These are phyloP conservation scores for Pyrus hybrid DNA, from an alignment of 331 rosid genomes.

Conservation along the genomic window DNA sequence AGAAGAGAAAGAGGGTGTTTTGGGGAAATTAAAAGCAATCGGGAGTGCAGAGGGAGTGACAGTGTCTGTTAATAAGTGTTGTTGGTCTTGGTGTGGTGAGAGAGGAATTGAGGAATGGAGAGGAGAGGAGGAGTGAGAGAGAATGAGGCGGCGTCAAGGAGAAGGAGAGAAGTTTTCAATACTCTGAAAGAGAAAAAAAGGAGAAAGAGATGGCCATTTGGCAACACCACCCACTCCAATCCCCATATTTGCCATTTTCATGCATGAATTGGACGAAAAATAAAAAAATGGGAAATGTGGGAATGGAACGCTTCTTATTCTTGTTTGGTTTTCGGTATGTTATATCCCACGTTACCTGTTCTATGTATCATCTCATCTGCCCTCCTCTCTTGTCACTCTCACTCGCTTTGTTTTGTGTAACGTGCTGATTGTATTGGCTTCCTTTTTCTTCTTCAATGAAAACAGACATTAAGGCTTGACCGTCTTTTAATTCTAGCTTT, in stretches of 20 bases:
- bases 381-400: neutral
- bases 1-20: slow-evolving; percentile 12
- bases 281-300: neutral
- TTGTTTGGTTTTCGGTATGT: neutral
- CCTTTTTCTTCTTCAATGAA: too few species aligned
- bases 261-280: slow-evolving; percentile 10
- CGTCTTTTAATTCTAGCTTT: too few species aligned
- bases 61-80: neutral
- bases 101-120: neutral
- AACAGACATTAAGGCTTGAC: too few species aligned
- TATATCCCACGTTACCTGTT: neutral
- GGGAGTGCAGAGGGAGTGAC: slow-evolving; percentile 14
- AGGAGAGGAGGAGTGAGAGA: neutral
- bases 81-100: neutral
- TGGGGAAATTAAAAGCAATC: neutral
- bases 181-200: neutral
- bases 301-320: neutral
- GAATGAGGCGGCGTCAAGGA: slow-evolving; percentile 37
- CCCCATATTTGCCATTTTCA: slow-evolving; percentile 10
- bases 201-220: neutral
- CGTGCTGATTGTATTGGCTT: too few species aligned
- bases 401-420: too few species aligned
- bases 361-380: neutral
- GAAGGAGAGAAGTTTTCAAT: slow-evolving; percentile 25
- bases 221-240: neutral